Evolutionary conservation across 1,139 yeast genomes (phyloP), one percentile per base, ranked within the genome.

Genomic region (Candida sojae): DNA sequence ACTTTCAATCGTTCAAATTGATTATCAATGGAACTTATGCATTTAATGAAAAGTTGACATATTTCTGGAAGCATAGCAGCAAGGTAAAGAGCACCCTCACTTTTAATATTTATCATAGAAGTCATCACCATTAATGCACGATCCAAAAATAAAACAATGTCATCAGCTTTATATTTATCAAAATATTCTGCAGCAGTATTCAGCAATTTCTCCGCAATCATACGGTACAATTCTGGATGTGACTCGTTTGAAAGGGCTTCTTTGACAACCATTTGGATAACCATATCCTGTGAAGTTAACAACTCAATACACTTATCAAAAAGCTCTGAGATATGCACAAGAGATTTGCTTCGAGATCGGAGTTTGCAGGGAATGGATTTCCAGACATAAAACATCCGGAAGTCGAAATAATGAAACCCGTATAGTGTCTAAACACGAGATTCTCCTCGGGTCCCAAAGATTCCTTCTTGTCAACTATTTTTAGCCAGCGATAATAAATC

Each of bases 351-450:
- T 67, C 68, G 49, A 59, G 56, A 6, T 57, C 67, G 1, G 58
- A 53, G 42, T 66, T 68, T 36, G 62, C 57, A 6, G 53, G 54
- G 3, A 64, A 53, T 46, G 71, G 68, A 12, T 33, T 21, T 21
- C 68, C 66, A 21, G 62, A 58, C 12, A 79, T 62, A 49, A 83
- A 77, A 39, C 83, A 70, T 23, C 88, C 88, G 8, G 85, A 73
- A 0, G 82, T 71, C 3, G 85, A 75, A 0, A 85, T 85, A 42
- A 84, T 62, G 51, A 83, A 80, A 1, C 88, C 88, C 0, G 87
- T 81, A 55, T 72, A 80, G 57, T 82, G 85, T 52, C 86, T 72
- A 58, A 82, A 81, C 25, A 82, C 76, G 21, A 70, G 51, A 44
- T 66, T 72, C 17, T 71, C 74, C 13, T 73, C 76, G 44, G 60